Evolutionary conservation across 2,329 filamentous ascomycete genomes (phyloP).

Genomic region (Sarocladiaceae sp.): DNA sequence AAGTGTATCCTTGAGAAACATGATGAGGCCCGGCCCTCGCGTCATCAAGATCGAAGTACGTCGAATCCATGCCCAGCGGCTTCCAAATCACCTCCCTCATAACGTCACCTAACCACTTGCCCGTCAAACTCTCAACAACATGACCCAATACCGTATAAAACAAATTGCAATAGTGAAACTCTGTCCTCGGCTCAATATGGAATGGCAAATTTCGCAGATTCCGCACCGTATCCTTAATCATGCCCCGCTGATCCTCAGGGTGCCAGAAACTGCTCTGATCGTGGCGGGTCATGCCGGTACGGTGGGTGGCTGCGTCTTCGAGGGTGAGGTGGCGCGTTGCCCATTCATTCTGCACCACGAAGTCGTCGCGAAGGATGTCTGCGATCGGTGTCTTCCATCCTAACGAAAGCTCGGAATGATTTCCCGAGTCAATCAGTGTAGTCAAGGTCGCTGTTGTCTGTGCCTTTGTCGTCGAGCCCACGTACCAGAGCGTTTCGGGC

Average conservation of each 20-base stretch:
- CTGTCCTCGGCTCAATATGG: slow-evolving; percentile 37
- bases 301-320: slow-evolving; percentile 42
- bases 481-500: slow-evolving; percentile 48
- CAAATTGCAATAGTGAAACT: slow-evolving; percentile 45
- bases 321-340: slow-evolving; percentile 46
- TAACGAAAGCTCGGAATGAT: slow-evolving; percentile 23
- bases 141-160: slow-evolving; percentile 43
- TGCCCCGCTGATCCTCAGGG: slow-evolving; percentile 25
- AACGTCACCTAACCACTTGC: slow-evolving; percentile 32
- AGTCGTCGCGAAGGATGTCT: slow-evolving; percentile 45
- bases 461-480: slow-evolving; percentile 53
- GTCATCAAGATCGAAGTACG: slow-evolving; percentile 27
- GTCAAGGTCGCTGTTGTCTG: slow-evolving; percentile 47
- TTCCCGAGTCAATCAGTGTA: slow-evolving; percentile 40
- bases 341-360: slow-evolving; percentile 41
- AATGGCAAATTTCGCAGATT: slow-evolving; percentile 41
- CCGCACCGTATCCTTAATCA: slow-evolving; percentile 31
- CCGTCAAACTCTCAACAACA: slow-evolving; percentile 39
- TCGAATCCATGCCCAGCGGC: slow-evolving; percentile 43
- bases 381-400: slow-evolving; percentile 45
- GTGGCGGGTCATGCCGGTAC: slow-evolving; percentile 44
- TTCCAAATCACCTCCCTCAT: slow-evolving; percentile 37
- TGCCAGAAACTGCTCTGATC: slow-evolving; percentile 22
- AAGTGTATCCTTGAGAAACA: slow-evolving; percentile 40
- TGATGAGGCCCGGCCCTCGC: slow-evolving; percentile 19